Evolutionary conservation across 140 eudicot genomes (phyloP).

Genomic region (Erigeron philadelphicus): DNA sequence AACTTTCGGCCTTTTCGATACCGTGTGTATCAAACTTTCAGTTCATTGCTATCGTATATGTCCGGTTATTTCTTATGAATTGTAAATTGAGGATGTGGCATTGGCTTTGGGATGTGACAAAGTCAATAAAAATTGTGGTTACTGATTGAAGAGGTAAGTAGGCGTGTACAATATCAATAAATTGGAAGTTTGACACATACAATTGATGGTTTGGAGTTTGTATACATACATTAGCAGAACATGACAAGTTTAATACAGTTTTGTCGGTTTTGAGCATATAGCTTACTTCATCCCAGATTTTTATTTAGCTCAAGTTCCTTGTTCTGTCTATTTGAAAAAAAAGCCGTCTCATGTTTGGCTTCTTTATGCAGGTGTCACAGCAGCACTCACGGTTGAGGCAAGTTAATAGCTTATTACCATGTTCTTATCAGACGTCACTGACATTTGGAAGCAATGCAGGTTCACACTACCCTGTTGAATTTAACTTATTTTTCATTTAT

Average conservation of each 20-base stretch:
- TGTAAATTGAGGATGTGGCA: no score
- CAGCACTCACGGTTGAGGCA: slow-evolving; percentile 19
- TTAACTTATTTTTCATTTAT: background rate
- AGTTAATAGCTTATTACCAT: slow-evolving; percentile 19
- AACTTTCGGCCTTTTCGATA: background rate
- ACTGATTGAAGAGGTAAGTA: no score
- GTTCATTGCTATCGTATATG: no score
- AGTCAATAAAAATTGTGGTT: no score
- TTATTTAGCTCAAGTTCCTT: background rate
- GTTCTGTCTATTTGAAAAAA: background rate
- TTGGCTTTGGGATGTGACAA: no score
- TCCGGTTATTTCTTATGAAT: no score
- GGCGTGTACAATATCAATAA: no score
- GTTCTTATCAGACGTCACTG: slow-evolving; percentile 25
- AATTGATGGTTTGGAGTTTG: no score
- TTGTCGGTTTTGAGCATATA: no score
- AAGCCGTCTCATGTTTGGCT: slow-evolving; percentile 4
- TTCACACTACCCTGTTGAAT: slow-evolving; percentile 14
- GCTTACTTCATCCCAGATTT: no score
- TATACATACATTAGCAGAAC: background rate
- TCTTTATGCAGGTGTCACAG: slow-evolving; percentile 15
- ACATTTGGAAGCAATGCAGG: slow-evolving; percentile 24
- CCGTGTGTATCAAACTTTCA: background rate
- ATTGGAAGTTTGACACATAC: no score
- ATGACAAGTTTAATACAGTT: background rate